A percentile compares a stretch with the other conserved stretches of the same genome.
phyloP scores from a whole-genome alignment of 2,329 filamentous ascomycete genomes.

The Monosporascus sp. region DNA sequence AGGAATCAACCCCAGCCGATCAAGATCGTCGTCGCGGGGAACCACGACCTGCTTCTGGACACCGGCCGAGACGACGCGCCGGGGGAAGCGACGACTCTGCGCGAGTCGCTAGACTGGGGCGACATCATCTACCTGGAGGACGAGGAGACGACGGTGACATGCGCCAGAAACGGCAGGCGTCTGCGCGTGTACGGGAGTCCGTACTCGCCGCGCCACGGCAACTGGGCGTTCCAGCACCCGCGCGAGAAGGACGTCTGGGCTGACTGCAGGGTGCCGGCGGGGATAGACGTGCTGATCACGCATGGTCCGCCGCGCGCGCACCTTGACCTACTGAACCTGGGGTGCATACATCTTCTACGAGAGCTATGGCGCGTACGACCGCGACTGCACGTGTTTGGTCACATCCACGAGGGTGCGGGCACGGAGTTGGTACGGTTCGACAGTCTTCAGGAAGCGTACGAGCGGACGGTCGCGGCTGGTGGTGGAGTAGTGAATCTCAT shows the following conservation, averaged over 20 bases:
- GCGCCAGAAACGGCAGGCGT: slow-evolving; percentile 20
- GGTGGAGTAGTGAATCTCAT: slow-evolving; percentile 14
- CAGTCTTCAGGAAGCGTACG: slow-evolving; percentile 20
- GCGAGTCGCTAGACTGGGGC: slow-evolving; percentile 26
- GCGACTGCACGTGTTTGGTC: slow-evolving; percentile 32
- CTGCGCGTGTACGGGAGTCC: slow-evolving; percentile 33
- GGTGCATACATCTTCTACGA: slow-evolving; percentile 24
- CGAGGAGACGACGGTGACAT: slow-evolving; percentile 17
- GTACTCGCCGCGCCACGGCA: slow-evolving; percentile 26
- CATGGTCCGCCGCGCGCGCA: slow-evolving; percentile 32
- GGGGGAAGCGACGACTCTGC: slow-evolving; percentile 7
- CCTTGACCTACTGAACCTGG: slow-evolving; percentile 28
- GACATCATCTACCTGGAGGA: slow-evolving; percentile 29
- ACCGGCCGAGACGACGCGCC: slow-evolving; percentile 13
- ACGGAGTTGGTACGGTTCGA: slow-evolving; percentile 26
- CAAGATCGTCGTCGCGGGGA: slow-evolving; percentile 43
- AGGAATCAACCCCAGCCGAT: slow-evolving; percentile 30
- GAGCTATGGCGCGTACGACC: slow-evolving; percentile 28
- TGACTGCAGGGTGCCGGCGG: slow-evolving; percentile 7
- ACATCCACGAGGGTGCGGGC: slow-evolving; percentile 31
- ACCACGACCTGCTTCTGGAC: slow-evolving; percentile 36
- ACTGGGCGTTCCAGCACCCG: slow-evolving; percentile 38
- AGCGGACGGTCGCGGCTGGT: slow-evolving; percentile 9
- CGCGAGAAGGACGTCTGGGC: slow-evolving; percentile 18
- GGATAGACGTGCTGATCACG: slow-evolving; percentile 33